Conservation (phyloP, 495 filamentous ascomycete genomes). For the Xylaria scruposa region DNA sequence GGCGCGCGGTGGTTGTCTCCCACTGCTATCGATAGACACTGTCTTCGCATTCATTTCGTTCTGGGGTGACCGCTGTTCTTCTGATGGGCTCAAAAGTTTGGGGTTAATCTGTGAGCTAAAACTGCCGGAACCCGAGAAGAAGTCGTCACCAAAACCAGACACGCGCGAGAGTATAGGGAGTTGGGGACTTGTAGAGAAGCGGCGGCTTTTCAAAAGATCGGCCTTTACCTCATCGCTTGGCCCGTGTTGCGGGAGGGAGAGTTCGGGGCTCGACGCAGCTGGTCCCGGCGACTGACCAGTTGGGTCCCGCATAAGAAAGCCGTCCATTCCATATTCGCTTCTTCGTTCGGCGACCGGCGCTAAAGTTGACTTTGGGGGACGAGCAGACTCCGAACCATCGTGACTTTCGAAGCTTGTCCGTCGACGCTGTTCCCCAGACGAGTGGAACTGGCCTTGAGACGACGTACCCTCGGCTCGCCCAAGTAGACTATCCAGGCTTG, state of each 20-base stretch:
- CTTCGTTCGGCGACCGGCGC: conserved; percentile 64
- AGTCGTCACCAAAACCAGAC: conserved; percentile 66
- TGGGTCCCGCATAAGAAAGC: conserved; percentile 39
- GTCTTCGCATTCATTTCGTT: conserved; percentile 25
- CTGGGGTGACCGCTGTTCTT: neutral
- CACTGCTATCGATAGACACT: conserved; percentile 1
- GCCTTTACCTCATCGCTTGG: conserved; percentile 16
- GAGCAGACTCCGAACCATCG: conserved; percentile 41
- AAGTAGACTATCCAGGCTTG: conserved; percentile 50
- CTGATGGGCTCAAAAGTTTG: neutral
- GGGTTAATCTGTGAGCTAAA: conserved; percentile 11
- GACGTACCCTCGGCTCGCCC: conserved; percentile 25
- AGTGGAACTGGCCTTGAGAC: conserved; percentile 22
- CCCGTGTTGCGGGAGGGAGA: neutral
- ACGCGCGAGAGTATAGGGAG: conserved; percentile 70
- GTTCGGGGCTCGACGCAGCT: conserved; percentile 13
- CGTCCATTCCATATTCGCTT: conserved; percentile 62
- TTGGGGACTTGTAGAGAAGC: conserved; percentile 56
- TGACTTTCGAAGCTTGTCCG: conserved; percentile 37
- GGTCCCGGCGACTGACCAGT: conserved; percentile 5
- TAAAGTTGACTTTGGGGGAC: conserved; percentile 48
- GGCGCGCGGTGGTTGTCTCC: neutral
- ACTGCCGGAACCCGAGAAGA: conserved; percentile 44
- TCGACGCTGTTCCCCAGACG: conserved; percentile 30
- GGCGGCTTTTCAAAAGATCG: conserved; percentile 30